Conservation (phyloP, 495 filamentous ascomycete species). For the Parachaetomium inaequale region DNA sequence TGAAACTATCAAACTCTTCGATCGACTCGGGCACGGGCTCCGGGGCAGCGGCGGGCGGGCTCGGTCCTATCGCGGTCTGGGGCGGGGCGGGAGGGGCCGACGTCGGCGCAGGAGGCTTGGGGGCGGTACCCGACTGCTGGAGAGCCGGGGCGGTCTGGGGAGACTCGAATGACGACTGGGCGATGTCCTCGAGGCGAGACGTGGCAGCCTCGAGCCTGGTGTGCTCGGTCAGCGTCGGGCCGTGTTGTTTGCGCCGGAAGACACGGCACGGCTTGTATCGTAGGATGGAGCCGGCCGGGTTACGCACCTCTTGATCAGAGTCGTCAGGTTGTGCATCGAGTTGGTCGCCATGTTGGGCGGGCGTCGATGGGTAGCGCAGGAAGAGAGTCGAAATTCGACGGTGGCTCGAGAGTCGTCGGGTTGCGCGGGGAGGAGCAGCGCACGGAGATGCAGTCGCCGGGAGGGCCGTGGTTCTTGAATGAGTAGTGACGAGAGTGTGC, state of each 20-base stretch:
- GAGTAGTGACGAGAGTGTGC: background rate
- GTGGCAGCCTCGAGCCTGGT: conserved; percentile 98
- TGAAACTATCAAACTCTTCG: conserved; percentile 79
- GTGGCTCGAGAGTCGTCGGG: too few species aligned
- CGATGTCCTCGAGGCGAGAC: conserved; percentile 93
- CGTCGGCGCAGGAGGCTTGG: conserved; percentile 26
- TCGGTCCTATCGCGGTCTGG: conserved; percentile 22
- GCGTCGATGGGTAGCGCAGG: background rate
- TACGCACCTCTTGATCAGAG: conserved; percentile 92
- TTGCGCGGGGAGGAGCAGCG: background rate
- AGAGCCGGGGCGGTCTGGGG: conserved; percentile 44
- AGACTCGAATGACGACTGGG: conserved; percentile 62
- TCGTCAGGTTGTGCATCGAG: conserved; percentile 88
- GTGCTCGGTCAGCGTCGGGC: conserved; percentile 24
- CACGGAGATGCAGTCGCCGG: background rate
- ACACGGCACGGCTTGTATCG: background rate
- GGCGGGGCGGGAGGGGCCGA: conserved; percentile 32
- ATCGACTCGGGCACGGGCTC: conserved; percentile 71
- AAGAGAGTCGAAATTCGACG: background rate
- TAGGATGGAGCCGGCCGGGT: background rate
- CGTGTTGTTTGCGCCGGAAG: background rate
- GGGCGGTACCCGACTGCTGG: conserved; percentile 35
- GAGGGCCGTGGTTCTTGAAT: background rate
- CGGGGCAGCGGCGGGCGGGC: conserved; percentile 37
- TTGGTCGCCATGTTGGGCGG: conserved; percentile 53